These are phyloP conservation scores for Phylloporus sp. DNA, from an alignment of 768 basidiomycete species.

Conservation along the genomic window DNA sequence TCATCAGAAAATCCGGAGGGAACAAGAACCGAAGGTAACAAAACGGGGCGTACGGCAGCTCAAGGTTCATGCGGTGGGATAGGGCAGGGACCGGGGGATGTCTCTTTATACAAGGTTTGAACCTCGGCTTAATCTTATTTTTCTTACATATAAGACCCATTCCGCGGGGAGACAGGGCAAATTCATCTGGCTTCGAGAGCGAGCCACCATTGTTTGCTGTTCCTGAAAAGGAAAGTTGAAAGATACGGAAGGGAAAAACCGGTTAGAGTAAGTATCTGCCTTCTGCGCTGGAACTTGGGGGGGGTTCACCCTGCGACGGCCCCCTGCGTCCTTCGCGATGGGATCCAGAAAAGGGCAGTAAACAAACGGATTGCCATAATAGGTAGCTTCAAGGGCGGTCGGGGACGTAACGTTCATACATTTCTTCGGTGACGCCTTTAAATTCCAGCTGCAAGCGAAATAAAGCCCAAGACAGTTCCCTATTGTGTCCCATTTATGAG, in stretches of 20 bases:
- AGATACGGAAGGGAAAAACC: conserved; percentile 26
- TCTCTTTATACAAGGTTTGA: conserved; percentile 36
- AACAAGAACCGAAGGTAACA: conserved; percentile 25
- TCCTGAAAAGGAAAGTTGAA: conserved; percentile 32
- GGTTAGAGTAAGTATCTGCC: conserved; percentile 28
- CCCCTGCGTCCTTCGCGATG: conserved; percentile 24
- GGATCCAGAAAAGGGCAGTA: conserved; percentile 30
- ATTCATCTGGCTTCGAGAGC: conserved; percentile 17
- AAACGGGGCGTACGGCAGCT: conserved; percentile 37
- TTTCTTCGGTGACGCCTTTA: conserved; percentile 30
- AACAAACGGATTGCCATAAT: conserved; percentile 37
- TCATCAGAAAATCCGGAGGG: conserved; percentile 24
- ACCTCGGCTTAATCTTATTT: conserved; percentile 28
- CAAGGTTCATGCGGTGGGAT: conserved; percentile 33
- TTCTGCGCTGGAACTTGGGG: conserved; percentile 34
- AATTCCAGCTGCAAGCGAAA: conserved; percentile 30
- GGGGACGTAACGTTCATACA: conserved; percentile 29
- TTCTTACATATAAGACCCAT: conserved; percentile 23
- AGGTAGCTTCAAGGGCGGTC: conserved; percentile 36
- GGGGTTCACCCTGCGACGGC: conserved; percentile 24
- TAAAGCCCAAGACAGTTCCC: conserved; percentile 17
- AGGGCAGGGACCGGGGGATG: conserved; percentile 29
- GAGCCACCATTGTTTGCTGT: conserved; percentile 30
- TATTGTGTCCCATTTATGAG: conserved; percentile 16
- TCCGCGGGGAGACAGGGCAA: conserved; percentile 18